Conservation (phyloP, 371 early-diverging fungal species). For the Encephalitozoon hellem region DNA sequence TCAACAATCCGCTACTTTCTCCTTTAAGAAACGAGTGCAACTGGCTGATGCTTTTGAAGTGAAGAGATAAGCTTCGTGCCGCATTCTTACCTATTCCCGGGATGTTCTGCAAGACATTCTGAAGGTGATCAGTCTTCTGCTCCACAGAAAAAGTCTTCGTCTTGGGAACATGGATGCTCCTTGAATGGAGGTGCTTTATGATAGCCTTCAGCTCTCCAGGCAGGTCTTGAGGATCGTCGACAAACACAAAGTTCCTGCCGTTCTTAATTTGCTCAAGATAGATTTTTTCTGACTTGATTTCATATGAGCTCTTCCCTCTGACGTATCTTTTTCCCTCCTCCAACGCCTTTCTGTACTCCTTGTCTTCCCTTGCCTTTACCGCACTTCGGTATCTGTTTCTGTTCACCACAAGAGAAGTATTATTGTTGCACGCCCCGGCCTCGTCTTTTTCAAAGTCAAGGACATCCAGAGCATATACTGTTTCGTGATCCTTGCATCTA, state of each 20-base stretch:
- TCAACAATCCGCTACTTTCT: background rate
- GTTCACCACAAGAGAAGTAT: conserved; percentile 12
- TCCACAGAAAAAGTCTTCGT: conserved; percentile 22
- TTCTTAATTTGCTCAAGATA: conserved; percentile 19
- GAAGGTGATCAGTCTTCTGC: conserved; percentile 4
- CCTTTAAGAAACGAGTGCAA: background rate
- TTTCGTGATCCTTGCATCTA: background rate
- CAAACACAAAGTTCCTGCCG: conserved; percentile 16
- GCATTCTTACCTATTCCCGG: conserved; percentile 34
- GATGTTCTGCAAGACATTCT: conserved; percentile 19
- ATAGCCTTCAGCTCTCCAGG: conserved; percentile 15
- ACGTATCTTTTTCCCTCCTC: background rate
- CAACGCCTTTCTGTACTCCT: conserved; percentile 12
- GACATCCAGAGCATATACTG: background rate
- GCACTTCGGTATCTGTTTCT: conserved; percentile 14
- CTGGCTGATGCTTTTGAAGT: conserved; percentile 7
- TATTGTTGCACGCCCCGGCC: background rate
- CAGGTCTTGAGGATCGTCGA: background rate
- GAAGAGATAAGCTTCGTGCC: background rate
- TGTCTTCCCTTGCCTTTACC: background rate
- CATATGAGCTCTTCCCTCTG: background rate
- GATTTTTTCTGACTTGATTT: background rate
- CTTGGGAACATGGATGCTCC: conserved; percentile 3
- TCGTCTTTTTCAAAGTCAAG: conserved; percentile 15
- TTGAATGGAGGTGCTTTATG: background rate